A percentile compares a stretch with the other conserved stretches of the same genome.
phyloP scores from a whole-genome alignment of 2,329 filamentous ascomycete species.

The Cladosporium sp. region DNA sequence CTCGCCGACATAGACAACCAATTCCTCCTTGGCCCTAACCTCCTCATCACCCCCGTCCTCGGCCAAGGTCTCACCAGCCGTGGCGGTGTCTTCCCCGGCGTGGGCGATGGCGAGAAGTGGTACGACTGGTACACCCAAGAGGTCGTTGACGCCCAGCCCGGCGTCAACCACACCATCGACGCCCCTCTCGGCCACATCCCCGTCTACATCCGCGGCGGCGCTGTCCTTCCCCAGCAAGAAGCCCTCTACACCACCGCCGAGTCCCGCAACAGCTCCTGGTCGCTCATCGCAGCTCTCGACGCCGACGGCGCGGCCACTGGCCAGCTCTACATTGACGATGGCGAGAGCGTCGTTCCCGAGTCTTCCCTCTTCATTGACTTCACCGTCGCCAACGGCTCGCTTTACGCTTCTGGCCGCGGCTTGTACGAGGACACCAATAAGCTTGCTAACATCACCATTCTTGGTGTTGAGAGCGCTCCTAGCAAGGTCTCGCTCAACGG shows the following conservation, averaged over 20 bases:
- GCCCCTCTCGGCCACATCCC: constrained; percentile 67
- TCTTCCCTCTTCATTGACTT: constrained; percentile 51
- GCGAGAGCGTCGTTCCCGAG: constrained; percentile 59
- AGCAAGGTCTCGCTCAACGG: constrained; percentile 50
- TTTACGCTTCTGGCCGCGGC: constrained; percentile 50
- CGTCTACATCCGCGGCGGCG: constrained; percentile 65
- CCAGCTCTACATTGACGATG: constrained; percentile 68
- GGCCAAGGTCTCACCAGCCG: constrained; percentile 59
- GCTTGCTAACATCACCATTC: constrained; percentile 59
- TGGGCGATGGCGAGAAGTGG: constrained; percentile 58
- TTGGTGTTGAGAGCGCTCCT: constrained; percentile 49
- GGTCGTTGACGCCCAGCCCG: constrained; percentile 47
- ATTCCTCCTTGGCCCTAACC: constrained; percentile 64
- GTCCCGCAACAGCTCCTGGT: constrained; percentile 62
- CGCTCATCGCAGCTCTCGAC: constrained; percentile 60
- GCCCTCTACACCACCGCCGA: constrained; percentile 63
- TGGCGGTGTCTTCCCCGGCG: constrained; percentile 65
- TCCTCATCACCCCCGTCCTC: constrained; percentile 66
- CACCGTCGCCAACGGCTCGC: constrained; percentile 39
- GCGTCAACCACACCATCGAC: constrained; percentile 56
- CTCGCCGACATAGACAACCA: constrained; percentile 65
- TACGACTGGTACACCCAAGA: constrained; percentile 76
- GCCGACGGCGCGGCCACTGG: constrained; percentile 54
- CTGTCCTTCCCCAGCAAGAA: constrained; percentile 64
- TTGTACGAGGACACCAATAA: constrained; percentile 53